phyloP scores from a whole-genome alignment of 2,329 filamentous ascomycete genomes.

The Pseudodiploospora longispora region DNA sequence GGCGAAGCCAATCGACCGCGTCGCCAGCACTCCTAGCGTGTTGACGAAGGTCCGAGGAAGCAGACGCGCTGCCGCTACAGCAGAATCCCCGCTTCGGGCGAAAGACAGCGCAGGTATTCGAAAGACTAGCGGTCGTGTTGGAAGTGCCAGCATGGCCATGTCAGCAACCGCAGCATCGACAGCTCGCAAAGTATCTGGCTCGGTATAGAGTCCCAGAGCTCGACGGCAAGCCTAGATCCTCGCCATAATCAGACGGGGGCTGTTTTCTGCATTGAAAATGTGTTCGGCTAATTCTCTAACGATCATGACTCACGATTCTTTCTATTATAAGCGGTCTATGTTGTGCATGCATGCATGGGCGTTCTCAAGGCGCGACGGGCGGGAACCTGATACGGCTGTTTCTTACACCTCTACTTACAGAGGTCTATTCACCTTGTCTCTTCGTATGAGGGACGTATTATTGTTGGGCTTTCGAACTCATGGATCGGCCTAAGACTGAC shows the following conservation, averaged over 20 bases:
- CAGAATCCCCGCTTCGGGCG: conserved; percentile 40
- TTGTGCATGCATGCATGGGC: conserved; percentile 37
- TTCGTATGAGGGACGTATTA: not conserved
- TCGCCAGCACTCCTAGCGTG: conserved; percentile 46
- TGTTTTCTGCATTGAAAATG: not conserved
- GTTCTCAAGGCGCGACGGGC: conserved; percentile 19
- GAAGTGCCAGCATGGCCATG: conserved; percentile 42
- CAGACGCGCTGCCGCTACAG: conserved; percentile 34
- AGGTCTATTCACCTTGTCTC: not conserved
- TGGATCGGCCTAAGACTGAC: not conserved
- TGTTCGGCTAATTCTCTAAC: conserved; percentile 18
- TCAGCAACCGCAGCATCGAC: conserved; percentile 36
- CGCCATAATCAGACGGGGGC: conserved; percentile 6
- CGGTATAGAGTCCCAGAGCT: conserved; percentile 15
- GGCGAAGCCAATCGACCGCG: conserved; percentile 50
- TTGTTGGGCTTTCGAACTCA: not conserved
- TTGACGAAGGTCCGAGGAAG: conserved; percentile 59
- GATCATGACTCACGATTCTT: conserved; percentile 32
- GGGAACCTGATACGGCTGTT: conserved; percentile 2
- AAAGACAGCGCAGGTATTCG: conserved; percentile 49
- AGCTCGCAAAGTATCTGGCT: conserved; percentile 46
- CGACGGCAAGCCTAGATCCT: conserved; percentile 8
- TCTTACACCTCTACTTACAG: not conserved
- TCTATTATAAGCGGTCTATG: conserved; percentile 32
- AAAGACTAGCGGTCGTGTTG: conserved; percentile 59